phyloP scores from a whole-genome alignment of 2,329 filamentous ascomycete species.

The Fusarium cicatricum region DNA sequence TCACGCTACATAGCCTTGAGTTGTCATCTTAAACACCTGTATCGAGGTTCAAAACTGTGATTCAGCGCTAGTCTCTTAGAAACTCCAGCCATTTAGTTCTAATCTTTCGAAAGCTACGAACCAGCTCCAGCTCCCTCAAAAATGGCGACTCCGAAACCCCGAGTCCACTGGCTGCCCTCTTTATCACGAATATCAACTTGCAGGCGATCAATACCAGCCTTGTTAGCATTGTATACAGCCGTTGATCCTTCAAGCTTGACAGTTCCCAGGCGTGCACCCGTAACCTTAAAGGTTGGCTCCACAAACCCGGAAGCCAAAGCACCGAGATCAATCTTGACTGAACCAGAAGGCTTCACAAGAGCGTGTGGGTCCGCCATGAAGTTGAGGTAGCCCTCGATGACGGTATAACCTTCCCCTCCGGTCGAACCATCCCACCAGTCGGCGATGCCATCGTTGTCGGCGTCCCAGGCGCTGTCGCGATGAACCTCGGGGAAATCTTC shows the following conservation, averaged over 20 bases:
- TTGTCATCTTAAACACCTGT: too few relatives aligned
- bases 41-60: too few relatives aligned
- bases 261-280: not conserved
- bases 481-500: constrained; percentile 43
- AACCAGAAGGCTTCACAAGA: constrained; percentile 39
- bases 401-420: constrained; percentile 43
- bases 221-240: not conserved
- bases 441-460: constrained; percentile 45
- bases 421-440: constrained; percentile 48
- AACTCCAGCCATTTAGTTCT: too few relatives aligned
- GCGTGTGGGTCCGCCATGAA: constrained; percentile 48
- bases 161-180: not conserved
- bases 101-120: not conserved
- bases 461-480: constrained; percentile 43
- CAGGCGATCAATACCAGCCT: not conserved
- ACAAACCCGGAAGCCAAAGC: constrained; percentile 37
- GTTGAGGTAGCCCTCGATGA: constrained; percentile 46
- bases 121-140: not conserved
- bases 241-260: not conserved
- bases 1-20: too few relatives aligned
- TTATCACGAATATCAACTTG: not conserved
- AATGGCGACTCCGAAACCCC: not conserved
- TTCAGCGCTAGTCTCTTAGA: too few relatives aligned
- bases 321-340: constrained; percentile 38
- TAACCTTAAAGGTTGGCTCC: not conserved